Base-by-base conservation (phyloP, 2,329 filamentous ascomycete genomes). In the Fusarium sp. region DNA sequence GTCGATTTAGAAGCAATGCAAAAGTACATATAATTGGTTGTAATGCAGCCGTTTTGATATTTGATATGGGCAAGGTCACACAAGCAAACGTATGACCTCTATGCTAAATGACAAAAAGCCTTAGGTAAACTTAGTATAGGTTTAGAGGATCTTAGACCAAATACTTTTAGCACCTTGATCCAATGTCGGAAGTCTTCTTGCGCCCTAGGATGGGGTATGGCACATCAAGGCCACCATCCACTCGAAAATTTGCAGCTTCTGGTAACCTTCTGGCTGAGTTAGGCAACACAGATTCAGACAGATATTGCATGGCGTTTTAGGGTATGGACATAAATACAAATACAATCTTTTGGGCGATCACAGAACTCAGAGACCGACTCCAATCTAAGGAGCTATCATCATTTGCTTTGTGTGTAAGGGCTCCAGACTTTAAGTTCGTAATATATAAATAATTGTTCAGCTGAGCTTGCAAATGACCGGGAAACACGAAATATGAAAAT, bases 1-100 rank as follows among this genome's bases (percentile, higher is more conserved):
- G 82, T 90, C 89, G 33, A 67, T 67, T 67, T 92, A 81, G 82
- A 53, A 28, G 18, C 18, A n/a, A 45, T 14, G 15, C 16, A 50
- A 58, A 54, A 59, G 28, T 28, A 64, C 30, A 36, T 57, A 47
- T 35, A 39, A 60, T 30, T 54, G 15, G 26, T 22, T 53, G 50
- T 72, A 30, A 56, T 36, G 64, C 39, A 28, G 45, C 53, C 60
- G 50, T 58, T 65, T 71, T 57, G 41, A 39, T 24, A 38, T 30
- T 45, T 57, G 31, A 20, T 54, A 38, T 33, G n/a, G n/a, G n/a
- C n/a, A n/a, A n/a, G n/a, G n/a, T n/a, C n/a, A n/a, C n/a, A n/a
- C n/a, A n/a, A n/a, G n/a, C n/a, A n/a, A n/a, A n/a, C n/a, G n/a
- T n/a, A n/a, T n/a, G n/a, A n/a, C n/a, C n/a, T n/a, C n/a, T n/a